Base-by-base conservation (phyloP, 495 filamentous ascomycete species). In the Xylaria grammica region DNA sequence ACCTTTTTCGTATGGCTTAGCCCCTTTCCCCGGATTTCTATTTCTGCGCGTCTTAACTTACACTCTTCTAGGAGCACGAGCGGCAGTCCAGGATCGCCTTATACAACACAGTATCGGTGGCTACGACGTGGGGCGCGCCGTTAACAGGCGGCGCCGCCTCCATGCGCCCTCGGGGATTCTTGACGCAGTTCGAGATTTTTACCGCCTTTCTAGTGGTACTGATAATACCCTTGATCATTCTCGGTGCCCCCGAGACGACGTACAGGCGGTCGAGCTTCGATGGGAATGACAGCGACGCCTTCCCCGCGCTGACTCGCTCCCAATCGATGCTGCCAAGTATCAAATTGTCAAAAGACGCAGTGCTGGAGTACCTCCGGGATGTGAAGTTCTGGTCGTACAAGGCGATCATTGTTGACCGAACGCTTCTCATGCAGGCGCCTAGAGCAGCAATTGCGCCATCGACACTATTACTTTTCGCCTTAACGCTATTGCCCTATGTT, bases 1-100 rank as follows among this genome's bases (percentile, higher is more conserved):
- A 81, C 81, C 1, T 85, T 77, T 65, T 84, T 83, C 67, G 82
- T 85, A 66, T 72, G 80, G 68, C 30, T n/a, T n/a, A n/a, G n/a
- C 11, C 34, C 6, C 29, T n/a, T 46, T 30, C 11, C 40, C 45
- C 20, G 11, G 20, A 19, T 3, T 19, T 60, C n/a, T 4, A 13
- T 22, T 40, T 17, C 0, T 26, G 30, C 34, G 19, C 30, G 32
- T 30, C 36, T 32, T 27, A 15, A 44, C 51, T 56, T 51, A 69
- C 73, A 76, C 44, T 52, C 24, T 44, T 55, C 4, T 20, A 85
- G 82, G 79, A 82, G 63, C 82, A 85, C 60, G 78, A 85, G 57
- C 74, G 82, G 30, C 64, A 70, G 44, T 29, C 69, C 1, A 74
- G 74, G 30, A 69, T 79, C 30, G 68, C 79, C 27, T 63, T 79